Conservation (phyloP, 441 rosid species). For the Erodium texanum region DNA sequence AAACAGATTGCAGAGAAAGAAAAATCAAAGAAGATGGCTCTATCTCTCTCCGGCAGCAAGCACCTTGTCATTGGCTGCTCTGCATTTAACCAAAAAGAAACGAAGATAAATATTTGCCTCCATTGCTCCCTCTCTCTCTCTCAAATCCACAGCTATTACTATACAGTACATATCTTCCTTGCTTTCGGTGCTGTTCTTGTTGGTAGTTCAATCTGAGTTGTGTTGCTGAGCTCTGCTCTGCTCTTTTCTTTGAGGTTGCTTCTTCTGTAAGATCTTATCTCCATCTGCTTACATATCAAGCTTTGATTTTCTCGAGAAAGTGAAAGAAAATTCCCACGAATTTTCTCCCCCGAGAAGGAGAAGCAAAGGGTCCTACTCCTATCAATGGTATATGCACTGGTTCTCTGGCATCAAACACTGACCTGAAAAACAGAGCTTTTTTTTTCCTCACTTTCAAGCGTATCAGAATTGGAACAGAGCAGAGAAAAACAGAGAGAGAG, state of each 20-base stretch:
- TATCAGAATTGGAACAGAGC: constrained; percentile 3
- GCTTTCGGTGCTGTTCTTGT: constrained; percentile 30
- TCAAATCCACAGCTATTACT: background rate
- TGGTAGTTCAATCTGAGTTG: constrained; percentile 18
- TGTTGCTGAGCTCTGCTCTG: no score
- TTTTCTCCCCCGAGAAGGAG: background rate
- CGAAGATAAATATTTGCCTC: background rate
- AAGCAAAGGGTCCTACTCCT: constrained; percentile 8
- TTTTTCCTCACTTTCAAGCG: no score
- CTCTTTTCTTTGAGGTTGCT: constrained; percentile 29
- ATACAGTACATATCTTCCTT: constrained; percentile 27
- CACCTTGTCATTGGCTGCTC: background rate
- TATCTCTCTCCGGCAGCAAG: background rate
- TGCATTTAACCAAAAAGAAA: background rate
- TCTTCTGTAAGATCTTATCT: constrained; percentile 71
- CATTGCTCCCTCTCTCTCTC: background rate
- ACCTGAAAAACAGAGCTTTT: background rate
- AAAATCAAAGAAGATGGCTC: background rate
- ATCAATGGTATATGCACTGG: constrained; percentile 20
- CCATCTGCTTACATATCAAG: constrained; percentile 43
- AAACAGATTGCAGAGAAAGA: background rate
- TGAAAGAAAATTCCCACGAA: constrained; percentile 31
- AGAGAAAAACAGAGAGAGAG: constrained; percentile 12
- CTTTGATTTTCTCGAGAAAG: constrained; percentile 30
- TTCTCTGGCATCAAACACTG: constrained; percentile 25